Evolutionary conservation across 2,329 filamentous ascomycete genomes (phyloP).

Genomic region (Camillea tinctor): DNA sequence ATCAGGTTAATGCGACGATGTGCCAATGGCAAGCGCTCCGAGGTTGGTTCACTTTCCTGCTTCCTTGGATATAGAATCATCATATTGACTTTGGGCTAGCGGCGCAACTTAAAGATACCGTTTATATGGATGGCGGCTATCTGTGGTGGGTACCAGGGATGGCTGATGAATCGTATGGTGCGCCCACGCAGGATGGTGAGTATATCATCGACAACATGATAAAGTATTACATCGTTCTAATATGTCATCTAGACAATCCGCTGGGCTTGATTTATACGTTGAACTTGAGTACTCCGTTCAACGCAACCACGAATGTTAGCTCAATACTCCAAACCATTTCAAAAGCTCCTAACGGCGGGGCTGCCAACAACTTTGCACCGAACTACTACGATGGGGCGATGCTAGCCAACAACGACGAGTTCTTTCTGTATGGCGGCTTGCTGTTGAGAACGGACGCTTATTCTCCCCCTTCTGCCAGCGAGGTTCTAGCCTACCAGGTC

Average conservation of each 20-base stretch:
- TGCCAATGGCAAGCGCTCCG: slow-evolving; percentile 53
- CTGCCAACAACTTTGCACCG: slow-evolving; percentile 51
- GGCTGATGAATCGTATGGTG: slow-evolving; percentile 40
- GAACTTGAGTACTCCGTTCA: slow-evolving; percentile 58
- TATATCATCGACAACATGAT: slow-evolving; percentile 6
- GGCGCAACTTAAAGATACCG: slow-evolving; percentile 47
- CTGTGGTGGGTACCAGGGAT: slow-evolving; percentile 53
- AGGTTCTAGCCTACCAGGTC: slow-evolving; percentile 50
- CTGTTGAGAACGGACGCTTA: slow-evolving; percentile 35
- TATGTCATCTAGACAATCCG: slow-evolving; percentile 44
- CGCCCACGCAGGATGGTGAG: slow-evolving; percentile 42
- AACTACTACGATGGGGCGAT: slow-evolving; percentile 63
- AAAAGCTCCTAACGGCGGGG: slow-evolving; percentile 45
- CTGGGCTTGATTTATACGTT: slow-evolving; percentile 54
- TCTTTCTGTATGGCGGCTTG: slow-evolving; percentile 64
- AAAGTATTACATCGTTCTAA: slow-evolving; percentile 4
- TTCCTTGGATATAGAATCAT: not conserved
- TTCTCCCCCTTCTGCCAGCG: slow-evolving; percentile 40
- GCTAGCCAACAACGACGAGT: slow-evolving; percentile 62
- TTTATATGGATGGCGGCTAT: slow-evolving; percentile 65
- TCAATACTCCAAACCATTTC: slow-evolving; percentile 46
- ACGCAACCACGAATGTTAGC: slow-evolving; percentile 52
- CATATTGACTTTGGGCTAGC: slow-evolving; percentile 37
- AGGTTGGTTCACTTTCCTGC: slow-evolving; percentile 26
- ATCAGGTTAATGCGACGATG: slow-evolving; percentile 57